Base-by-base conservation (phyloP, 192 early-diverging fungal species). In the Rhizoclosmatium globosum region DNA sequence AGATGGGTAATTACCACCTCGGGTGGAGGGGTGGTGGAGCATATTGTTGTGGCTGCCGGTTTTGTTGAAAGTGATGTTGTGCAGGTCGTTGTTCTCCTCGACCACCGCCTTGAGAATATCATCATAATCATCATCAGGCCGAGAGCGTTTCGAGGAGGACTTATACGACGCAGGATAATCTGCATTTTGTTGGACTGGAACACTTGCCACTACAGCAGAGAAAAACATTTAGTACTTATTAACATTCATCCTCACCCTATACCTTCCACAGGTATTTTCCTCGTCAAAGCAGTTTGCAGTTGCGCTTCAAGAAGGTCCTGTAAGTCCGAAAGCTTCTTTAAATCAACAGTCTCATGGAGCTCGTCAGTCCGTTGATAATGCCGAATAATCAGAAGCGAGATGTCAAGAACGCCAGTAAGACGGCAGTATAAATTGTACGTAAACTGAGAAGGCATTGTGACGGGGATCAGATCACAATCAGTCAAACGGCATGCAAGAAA, bases 401-500 rank as follows among this genome's bases (percentile, higher is more conserved):
- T 77, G 73, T 70, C 78, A 53, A 73, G 6, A 15, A 79, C 78
- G 4, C 70, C 78, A 9, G 70, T 71, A 15, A 66, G 45, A 23
- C 59, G 21, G 43, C 69, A 71, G 38, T 43, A 71, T 13, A 57
- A 71, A 2, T 41, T 6, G 13, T 65, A 45, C 41, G 50, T 19
- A n/a, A 71, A 72, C 4, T 43, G 46, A 6, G 50, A 15, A 11
- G 7, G 38, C 47, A 72, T 42, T 6, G 47, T 23, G 41, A 19
- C n/a, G 31, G 78, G 71, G 2, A 79, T 50, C 38, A 17, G 42
- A 9, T 44, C 48, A 23, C 60, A 71, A 21, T 74, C 64, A 7
- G n/a, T 31, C 56, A 79, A 47, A 3, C 71, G 64, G 38, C 45
- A 60, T 2, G 90, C 88, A 21, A 92, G 78, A 71, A 88, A 92